A percentile compares a stretch with the other conserved stretches of the same genome.
These are phyloP conservation scores for Hanseniaspora taiwanica DNA, from an alignment of 805 yeast genomes.

Conservation along the genomic window DNA sequence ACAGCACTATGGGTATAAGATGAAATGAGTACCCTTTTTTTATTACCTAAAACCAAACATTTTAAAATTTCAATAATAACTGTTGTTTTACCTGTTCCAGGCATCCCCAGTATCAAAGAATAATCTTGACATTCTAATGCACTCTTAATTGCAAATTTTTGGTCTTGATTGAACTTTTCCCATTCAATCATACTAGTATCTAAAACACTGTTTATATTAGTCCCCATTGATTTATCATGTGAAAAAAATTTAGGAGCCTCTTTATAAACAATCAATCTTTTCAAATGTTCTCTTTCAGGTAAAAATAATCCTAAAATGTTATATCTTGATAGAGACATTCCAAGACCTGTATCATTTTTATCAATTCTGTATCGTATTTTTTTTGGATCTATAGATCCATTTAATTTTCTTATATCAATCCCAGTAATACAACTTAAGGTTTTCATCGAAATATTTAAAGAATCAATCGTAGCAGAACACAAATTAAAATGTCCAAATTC, in stretches of 20 bases:
- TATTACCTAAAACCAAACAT: constrained; percentile 37
- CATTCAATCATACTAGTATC: constrained; percentile 4
- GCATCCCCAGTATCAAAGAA: constrained; percentile 85
- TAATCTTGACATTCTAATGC: constrained; percentile 61
- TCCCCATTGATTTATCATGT: too few species aligned
- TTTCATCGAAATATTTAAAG: constrained; percentile 34
- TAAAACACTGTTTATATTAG: constrained; percentile 8
- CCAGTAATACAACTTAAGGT: constrained; percentile 34
- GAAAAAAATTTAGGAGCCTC: constrained; percentile 1
- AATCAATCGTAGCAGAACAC: constrained; percentile 44
- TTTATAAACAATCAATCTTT: constrained; percentile 1
- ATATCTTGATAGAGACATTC: constrained; percentile 62
- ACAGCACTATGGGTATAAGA: constrained; percentile 95
- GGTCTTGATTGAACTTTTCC: constrained; percentile 52
- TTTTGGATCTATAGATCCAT: constrained; percentile 8
- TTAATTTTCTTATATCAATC: constrained; percentile 7
- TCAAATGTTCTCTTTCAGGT: not conserved
- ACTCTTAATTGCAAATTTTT: constrained; percentile 49
- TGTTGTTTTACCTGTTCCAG: constrained; percentile 94
- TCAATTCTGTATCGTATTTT: constrained; percentile 49
- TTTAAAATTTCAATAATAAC: constrained; percentile 67
- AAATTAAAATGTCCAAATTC: constrained; percentile 67
- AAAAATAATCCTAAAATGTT: constrained; percentile 61
- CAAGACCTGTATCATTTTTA: constrained; percentile 62
- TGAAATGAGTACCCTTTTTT: constrained; percentile 60